phyloP scores from a whole-genome alignment of 108 stramenopile species.

The Cylindrotheca fusiformis region DNA sequence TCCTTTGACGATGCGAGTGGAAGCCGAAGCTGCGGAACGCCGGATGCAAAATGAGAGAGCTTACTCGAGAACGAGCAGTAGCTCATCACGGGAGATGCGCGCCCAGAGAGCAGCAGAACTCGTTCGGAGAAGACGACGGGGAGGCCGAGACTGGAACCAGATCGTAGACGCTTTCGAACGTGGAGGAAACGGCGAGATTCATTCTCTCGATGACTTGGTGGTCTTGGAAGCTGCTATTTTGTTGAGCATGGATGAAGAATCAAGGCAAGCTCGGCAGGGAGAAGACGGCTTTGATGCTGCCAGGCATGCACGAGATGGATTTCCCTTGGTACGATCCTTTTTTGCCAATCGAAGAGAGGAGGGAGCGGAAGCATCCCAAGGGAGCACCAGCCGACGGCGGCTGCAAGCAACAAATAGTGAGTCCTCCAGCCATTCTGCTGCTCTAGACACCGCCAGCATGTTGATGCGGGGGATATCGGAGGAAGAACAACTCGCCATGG shows the following conservation, averaged over 20 bases:
- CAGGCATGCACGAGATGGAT: slow-evolving; percentile 24
- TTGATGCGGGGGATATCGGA: slow-evolving; percentile 71
- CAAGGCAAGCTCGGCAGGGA: background rate
- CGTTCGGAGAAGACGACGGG: slow-evolving; percentile 1
- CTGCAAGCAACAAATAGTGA: too few relatives aligned
- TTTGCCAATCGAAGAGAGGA: slow-evolving; percentile 7
- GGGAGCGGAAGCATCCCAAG: slow-evolving; percentile 6
- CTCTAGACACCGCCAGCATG: slow-evolving; percentile 45
- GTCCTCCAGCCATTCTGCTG: slow-evolving; percentile 1
- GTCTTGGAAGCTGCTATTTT: slow-evolving; percentile 74
- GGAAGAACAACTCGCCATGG: slow-evolving; percentile 83
- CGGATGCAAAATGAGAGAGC: slow-evolving; percentile 54
- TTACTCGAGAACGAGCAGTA: slow-evolving; percentile 25
- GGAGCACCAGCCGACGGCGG: slow-evolving; percentile 14
- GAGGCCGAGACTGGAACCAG: slow-evolving; percentile 38
- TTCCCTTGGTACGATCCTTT: slow-evolving; percentile 32
- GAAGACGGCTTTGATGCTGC: slow-evolving; percentile 14
- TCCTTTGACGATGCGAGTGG: slow-evolving; percentile 56
- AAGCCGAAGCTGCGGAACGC: slow-evolving; percentile 67
- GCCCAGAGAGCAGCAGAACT: background rate
- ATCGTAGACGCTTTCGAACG: slow-evolving; percentile 39
- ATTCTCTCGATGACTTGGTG: slow-evolving; percentile 61
- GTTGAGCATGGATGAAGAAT: slow-evolving; percentile 43
- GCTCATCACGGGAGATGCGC: too few relatives aligned
- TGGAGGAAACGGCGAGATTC: slow-evolving; percentile 20